Percentiles rank a stretch among this genome's conserved stretches.
Conservation (phyloP, 2,329 filamentous ascomycete genomes). For the Eutypa lata region DNA sequence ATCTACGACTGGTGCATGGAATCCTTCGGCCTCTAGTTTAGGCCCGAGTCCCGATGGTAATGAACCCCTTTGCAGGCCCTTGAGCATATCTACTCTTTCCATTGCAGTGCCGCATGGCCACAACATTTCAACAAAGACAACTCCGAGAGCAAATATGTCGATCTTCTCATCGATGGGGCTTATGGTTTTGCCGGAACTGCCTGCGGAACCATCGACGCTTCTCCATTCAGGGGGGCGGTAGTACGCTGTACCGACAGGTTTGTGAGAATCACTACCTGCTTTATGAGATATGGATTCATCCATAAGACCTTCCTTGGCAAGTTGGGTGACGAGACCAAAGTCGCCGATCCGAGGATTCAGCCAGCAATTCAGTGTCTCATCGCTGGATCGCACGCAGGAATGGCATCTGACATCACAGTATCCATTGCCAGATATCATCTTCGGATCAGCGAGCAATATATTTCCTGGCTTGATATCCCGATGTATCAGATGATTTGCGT, state of each 20-base stretch:
- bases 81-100: conserved; percentile 37
- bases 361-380: conserved; percentile 28
- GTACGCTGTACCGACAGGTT: conserved; percentile 59
- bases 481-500: conserved; percentile 58
- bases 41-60: conserved; percentile 14
- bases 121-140: conserved; percentile 60
- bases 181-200: neutral
- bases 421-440: conserved; percentile 21
- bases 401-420: conserved; percentile 24
- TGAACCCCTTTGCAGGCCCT: conserved; percentile 19
- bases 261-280: conserved; percentile 16
- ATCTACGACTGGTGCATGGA: conserved; percentile 11
- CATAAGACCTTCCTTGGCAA: conserved; percentile 33
- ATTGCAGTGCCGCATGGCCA: conserved; percentile 51
- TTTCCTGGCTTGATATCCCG: conserved; percentile 67
- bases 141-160: conserved; percentile 59
- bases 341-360: conserved; percentile 62
- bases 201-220: conserved; percentile 3
- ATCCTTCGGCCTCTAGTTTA: conserved; percentile 14
- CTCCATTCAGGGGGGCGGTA: conserved; percentile 49
- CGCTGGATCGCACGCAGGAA: conserved; percentile 9
- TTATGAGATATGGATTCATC: neutral
- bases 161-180: conserved; percentile 46
- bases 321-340: conserved; percentile 61
- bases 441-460: conserved; percentile 56